Percentiles rank a stretch among this genome's conserved stretches.
Conservation (phyloP, 1,139 yeast species). For the Nadsonia commutata region DNA sequence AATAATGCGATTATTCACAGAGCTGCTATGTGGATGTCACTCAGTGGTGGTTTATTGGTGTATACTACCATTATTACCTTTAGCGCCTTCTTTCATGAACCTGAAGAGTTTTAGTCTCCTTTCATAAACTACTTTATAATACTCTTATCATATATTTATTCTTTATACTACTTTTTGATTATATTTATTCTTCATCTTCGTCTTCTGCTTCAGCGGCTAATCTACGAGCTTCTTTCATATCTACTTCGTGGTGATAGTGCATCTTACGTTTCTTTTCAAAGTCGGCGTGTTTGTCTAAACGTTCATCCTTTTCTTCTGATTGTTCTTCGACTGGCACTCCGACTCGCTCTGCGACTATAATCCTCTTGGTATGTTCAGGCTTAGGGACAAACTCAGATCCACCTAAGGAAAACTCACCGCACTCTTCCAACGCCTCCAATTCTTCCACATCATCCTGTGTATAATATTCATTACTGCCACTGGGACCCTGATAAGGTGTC, state of each 20-base stretch:
- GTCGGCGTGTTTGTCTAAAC: slow-evolving; percentile 36
- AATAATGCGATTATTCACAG: slow-evolving; percentile 47
- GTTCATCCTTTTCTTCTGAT: slow-evolving; percentile 24
- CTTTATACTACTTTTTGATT: not conserved
- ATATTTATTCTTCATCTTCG: slow-evolving; percentile 12
- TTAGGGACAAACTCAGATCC: slow-evolving; percentile 29
- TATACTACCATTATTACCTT: slow-evolving; percentile 63
- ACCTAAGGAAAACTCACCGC: slow-evolving; percentile 43
- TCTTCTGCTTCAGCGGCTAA: slow-evolving; percentile 17
- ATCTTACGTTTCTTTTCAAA: slow-evolving; percentile 66
- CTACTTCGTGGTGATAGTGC: slow-evolving; percentile 64
- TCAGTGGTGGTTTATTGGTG: slow-evolving; percentile 55
- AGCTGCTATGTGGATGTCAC: slow-evolving; percentile 47
- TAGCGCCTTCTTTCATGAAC: slow-evolving; percentile 52
- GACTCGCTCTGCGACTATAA: slow-evolving; percentile 10
- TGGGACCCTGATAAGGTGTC: slow-evolving; percentile 93
- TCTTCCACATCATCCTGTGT: slow-evolving; percentile 43
- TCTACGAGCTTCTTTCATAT: slow-evolving; percentile 19
- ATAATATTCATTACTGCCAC: slow-evolving; percentile 77
- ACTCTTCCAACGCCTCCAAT: slow-evolving; percentile 29
- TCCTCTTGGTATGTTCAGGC: slow-evolving; percentile 15
- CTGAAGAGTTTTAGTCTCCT: slow-evolving; percentile 35
- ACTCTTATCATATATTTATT: not conserved
- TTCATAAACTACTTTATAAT: not conserved
- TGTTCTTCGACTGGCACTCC: slow-evolving; percentile 12